Conservation (phyloP, 2,329 filamentous ascomycete genomes). For the Dactylellina parvicollis region DNA sequence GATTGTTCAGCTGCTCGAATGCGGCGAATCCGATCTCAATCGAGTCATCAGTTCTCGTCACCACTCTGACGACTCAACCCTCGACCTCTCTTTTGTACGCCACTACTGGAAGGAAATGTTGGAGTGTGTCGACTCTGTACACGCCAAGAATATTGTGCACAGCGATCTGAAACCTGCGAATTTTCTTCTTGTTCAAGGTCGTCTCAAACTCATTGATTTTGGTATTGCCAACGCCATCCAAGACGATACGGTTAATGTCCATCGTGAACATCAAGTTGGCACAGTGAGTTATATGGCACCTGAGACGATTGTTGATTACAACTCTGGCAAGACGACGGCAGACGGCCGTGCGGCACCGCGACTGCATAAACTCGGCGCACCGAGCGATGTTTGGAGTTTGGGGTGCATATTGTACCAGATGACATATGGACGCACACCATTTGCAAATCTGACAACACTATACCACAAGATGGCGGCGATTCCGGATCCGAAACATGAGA, state of each 20-base stretch:
- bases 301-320: slow-evolving; percentile 88
- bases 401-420: slow-evolving; percentile 98
- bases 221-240: slow-evolving; percentile 98
- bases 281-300: slow-evolving; percentile 99
- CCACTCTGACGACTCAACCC: slow-evolving; percentile 75
- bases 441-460: slow-evolving; percentile 88
- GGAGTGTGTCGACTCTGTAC: slow-evolving; percentile 89
- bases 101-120: slow-evolving; percentile 99
- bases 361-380: slow-evolving; percentile 94
- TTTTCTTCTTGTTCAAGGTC: slow-evolving; percentile 89
- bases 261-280: slow-evolving; percentile 92
- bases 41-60: slow-evolving; percentile 79
- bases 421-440: slow-evolving; percentile 96
- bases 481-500: slow-evolving; percentile 77
- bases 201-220: slow-evolving; percentile 96
- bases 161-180: slow-evolving; percentile 97
- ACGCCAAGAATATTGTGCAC: slow-evolving; percentile 91
- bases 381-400: slow-evolving; percentile 93
- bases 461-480: slow-evolving; percentile 88
- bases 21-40: slow-evolving; percentile 92
- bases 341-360: slow-evolving; percentile 53
- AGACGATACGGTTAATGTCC: slow-evolving; percentile 96
- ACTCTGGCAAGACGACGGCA: slow-evolving; percentile 69
- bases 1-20: slow-evolving; percentile 83
- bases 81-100: slow-evolving; percentile 91